These are phyloP conservation scores for Hypoxylon intermedium DNA, from an alignment of 495 filamentous ascomycete genomes.

Conservation along the genomic window DNA sequence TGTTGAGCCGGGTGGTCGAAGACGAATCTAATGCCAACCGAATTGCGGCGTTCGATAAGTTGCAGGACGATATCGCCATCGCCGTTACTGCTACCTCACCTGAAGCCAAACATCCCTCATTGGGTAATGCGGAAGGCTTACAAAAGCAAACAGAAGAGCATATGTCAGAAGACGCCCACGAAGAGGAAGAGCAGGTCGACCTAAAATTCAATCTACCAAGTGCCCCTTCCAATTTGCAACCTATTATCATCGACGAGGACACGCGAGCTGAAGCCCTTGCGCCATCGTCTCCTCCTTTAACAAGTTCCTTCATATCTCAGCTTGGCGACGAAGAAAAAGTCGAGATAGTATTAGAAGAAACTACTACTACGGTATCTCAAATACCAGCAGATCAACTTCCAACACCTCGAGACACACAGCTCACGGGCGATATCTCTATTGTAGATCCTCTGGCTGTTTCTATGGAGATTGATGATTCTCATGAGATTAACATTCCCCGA, in stretches of 20 bases:
- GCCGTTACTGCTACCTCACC: neutral
- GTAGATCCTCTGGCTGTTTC: neutral
- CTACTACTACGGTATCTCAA: constrained; percentile 3
- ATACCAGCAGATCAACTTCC: constrained; percentile 22
- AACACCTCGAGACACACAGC: constrained; percentile 36
- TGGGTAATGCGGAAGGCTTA: neutral
- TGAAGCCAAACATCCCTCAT: constrained; percentile 1
- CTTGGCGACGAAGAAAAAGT: constrained; percentile 5
- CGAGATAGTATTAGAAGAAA: constrained; percentile 6
- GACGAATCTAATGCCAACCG: constrained; percentile 30
- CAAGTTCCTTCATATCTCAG: constrained; percentile 25
- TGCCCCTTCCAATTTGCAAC: neutral
- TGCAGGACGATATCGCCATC: constrained; percentile 6
- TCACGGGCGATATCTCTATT: neutral
- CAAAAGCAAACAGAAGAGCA: constrained; percentile 15
- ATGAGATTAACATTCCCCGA: neutral
- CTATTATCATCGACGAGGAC: neutral
- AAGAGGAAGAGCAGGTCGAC: constrained; percentile 29
- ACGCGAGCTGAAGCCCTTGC: constrained; percentile 3
- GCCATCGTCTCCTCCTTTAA: constrained; percentile 31
- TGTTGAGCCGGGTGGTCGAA: constrained; percentile 33
- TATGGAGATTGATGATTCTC: constrained; percentile 19
- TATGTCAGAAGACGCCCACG: constrained; percentile 12
- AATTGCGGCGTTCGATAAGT: constrained; percentile 14
- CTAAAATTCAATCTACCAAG: constrained; percentile 7